Percentiles rank a stretch among this genome's conserved stretches.
phyloP scores from a whole-genome alignment of 176 grass and related monocot genomes.

The Eleusine indica region DNA sequence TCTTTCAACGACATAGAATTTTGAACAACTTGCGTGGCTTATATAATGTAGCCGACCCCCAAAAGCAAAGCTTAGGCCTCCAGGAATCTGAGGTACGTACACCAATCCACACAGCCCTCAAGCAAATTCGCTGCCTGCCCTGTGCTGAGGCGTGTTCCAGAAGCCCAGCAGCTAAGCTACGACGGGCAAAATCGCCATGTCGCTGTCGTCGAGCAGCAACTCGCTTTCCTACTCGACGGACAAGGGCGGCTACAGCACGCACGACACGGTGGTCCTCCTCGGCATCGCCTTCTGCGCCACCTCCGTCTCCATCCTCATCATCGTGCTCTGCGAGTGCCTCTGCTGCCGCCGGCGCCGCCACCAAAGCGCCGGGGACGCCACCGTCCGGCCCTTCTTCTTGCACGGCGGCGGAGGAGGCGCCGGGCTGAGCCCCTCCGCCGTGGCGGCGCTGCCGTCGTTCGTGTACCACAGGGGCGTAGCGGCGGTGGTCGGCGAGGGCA shows the following conservation, averaged over 20 bases:
- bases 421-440: slow-evolving; percentile 43
- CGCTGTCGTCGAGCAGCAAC: slow-evolving; percentile 37
- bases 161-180: neutral
- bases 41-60: neutral
- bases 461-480: slow-evolving; percentile 21
- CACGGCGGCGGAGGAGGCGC: neutral
- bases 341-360: slow-evolving; percentile 43
- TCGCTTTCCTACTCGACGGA: slow-evolving; percentile 50
- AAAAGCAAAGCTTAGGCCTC: neutral
- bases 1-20: neutral
- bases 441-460: slow-evolving; percentile 55
- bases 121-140: neutral
- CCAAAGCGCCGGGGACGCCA: neutral
- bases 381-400: slow-evolving; percentile 38
- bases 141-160: neutral
- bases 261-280: slow-evolving; percentile 52
- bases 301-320: slow-evolving; percentile 36
- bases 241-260: slow-evolving; percentile 54
- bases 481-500: neutral
- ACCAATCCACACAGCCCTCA: neutral
- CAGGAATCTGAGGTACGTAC: neutral
- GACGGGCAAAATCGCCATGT: slow-evolving; percentile 25
- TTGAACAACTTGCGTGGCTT: slow-evolving; percentile 1
- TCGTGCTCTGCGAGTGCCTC: slow-evolving; percentile 49
- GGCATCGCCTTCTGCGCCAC: slow-evolving; percentile 45